Evolutionary conservation across 164 flowering plant genomes (phyloP).

Genomic region (Berberis vulgaris): DNA sequence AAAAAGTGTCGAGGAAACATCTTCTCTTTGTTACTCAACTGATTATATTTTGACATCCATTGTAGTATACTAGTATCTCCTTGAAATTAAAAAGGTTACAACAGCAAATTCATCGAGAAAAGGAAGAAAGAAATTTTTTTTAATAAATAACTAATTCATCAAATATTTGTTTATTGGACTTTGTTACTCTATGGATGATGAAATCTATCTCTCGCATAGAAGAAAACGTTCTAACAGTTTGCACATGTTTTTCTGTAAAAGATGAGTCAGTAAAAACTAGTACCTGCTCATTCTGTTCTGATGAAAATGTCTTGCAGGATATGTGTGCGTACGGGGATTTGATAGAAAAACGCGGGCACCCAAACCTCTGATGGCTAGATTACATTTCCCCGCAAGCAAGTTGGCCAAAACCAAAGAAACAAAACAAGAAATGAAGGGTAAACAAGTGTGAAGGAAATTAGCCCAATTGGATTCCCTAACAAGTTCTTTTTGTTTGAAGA

Average conservation of each 20-base stretch:
- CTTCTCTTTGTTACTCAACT: too few relatives aligned
- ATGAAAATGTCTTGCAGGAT: conserved; percentile 48
- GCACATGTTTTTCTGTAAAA: not conserved
- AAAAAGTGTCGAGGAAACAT: too few relatives aligned
- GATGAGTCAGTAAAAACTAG: not conserved
- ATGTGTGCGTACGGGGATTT: conserved; percentile 89
- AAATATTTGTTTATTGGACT: not conserved
- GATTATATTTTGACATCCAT: too few relatives aligned
- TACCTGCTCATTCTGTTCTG: too few relatives aligned
- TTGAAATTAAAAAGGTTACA: too few relatives aligned
- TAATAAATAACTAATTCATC: too few relatives aligned
- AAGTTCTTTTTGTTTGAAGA: not conserved
- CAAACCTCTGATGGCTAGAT: conserved; percentile 54
- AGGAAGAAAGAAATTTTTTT: too few relatives aligned
- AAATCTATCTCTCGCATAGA: not conserved
- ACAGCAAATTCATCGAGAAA: too few relatives aligned
- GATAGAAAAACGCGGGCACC: conserved; percentile 69
- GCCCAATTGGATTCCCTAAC: not conserved
- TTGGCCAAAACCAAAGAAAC: not conserved
- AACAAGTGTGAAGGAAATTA: not conserved
- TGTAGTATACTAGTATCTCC: too few relatives aligned
- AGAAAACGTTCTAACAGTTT: not conserved
- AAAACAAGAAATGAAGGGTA: not conserved
- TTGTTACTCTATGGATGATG: not conserved
- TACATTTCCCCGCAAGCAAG: conserved; percentile 36